Percentiles rank a stretch among this genome's conserved stretches.
Conservation (phyloP, 805 yeast species). For the Isabelozyma rhagii region DNA sequence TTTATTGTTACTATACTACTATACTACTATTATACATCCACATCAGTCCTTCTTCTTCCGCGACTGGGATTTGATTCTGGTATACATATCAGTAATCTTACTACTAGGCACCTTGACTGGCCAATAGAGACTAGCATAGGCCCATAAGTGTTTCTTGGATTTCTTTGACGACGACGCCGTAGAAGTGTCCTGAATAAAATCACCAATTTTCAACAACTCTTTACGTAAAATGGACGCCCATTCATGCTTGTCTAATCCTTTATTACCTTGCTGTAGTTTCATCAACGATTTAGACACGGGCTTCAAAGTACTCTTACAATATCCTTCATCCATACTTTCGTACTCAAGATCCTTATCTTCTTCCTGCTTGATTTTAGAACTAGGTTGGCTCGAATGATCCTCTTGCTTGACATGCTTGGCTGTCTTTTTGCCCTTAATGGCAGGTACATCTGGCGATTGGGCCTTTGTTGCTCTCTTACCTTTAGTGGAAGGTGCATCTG, state of each 20-base stretch:
- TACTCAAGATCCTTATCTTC: slow-evolving; percentile 51
- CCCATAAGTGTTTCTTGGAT: slow-evolving; percentile 70
- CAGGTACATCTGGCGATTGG: slow-evolving; percentile 8
- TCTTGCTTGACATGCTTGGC: slow-evolving; percentile 8
- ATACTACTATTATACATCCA: background rate
- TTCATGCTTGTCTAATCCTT: slow-evolving; percentile 70
- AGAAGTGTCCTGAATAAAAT: slow-evolving; percentile 46
- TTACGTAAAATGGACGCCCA: slow-evolving; percentile 70
- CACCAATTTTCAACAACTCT: slow-evolving; percentile 72
- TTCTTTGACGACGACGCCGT: slow-evolving; percentile 13
- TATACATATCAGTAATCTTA: slow-evolving; percentile 75
- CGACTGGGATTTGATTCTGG: slow-evolving; percentile 41
- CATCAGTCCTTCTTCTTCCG: background rate
- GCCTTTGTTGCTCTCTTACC: slow-evolving; percentile 3
- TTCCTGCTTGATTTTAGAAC: slow-evolving; percentile 8
- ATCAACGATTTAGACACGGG: slow-evolving; percentile 67
- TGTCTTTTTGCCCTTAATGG: slow-evolving; percentile 2
- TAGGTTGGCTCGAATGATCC: slow-evolving; percentile 1
- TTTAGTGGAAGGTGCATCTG: slow-evolving; percentile 9
- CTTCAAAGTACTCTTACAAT: slow-evolving; percentile 57
- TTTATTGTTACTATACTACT: background rate
- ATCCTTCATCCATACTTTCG: slow-evolving; percentile 74
- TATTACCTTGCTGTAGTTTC: slow-evolving; percentile 65
- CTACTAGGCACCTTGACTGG: slow-evolving; percentile 77
- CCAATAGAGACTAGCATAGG: slow-evolving; percentile 82